phyloP scores from a whole-genome alignment of 2,329 filamentous ascomycete genomes.

The Ophiostoma montium region DNA sequence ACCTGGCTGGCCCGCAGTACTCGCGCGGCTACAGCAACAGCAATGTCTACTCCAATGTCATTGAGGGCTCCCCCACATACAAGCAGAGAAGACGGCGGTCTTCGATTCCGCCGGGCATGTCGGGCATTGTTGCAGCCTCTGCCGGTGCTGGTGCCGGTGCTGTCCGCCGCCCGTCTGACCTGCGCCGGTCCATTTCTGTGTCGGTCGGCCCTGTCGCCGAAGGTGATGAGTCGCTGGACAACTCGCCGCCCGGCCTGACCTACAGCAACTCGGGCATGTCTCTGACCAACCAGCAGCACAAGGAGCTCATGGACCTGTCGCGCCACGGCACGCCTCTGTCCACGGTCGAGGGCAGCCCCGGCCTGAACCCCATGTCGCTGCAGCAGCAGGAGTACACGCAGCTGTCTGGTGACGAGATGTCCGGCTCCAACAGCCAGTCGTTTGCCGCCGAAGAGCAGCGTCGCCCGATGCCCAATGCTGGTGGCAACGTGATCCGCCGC shows the following conservation, averaged over 20 bases:
- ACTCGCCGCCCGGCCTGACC: slow-evolving; percentile 64
- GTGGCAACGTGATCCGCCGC: slow-evolving; percentile 67
- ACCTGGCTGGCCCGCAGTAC: slow-evolving; percentile 68
- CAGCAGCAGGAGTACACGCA: slow-evolving; percentile 29
- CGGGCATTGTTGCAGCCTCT: slow-evolving; percentile 51
- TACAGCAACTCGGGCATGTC: slow-evolving; percentile 57
- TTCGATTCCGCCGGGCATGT: slow-evolving; percentile 71
- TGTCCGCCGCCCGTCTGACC: slow-evolving; percentile 66
- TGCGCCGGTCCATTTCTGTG: slow-evolving; percentile 77
- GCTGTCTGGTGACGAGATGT: slow-evolving; percentile 49
- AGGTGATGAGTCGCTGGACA: slow-evolving; percentile 61
- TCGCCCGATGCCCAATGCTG: slow-evolving; percentile 50
- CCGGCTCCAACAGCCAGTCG: slow-evolving; percentile 32
- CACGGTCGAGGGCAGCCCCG: slow-evolving; percentile 68
- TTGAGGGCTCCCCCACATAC: slow-evolving; percentile 96
- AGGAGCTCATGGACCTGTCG: slow-evolving; percentile 70
- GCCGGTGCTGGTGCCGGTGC: slow-evolving; percentile 28
- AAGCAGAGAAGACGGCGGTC: slow-evolving; percentile 92
- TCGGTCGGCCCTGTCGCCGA: slow-evolving; percentile 75
- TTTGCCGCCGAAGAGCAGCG: slow-evolving; percentile 48
- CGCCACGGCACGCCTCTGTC: slow-evolving; percentile 83
- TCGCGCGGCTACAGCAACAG: slow-evolving; percentile 55
- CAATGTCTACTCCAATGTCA: slow-evolving; percentile 76
- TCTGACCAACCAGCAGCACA: slow-evolving; percentile 51
- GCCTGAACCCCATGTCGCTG: slow-evolving; percentile 54